Conservation (phyloP, 352 stramenopile genomes). For the Globisporangium yorkense region DNA sequence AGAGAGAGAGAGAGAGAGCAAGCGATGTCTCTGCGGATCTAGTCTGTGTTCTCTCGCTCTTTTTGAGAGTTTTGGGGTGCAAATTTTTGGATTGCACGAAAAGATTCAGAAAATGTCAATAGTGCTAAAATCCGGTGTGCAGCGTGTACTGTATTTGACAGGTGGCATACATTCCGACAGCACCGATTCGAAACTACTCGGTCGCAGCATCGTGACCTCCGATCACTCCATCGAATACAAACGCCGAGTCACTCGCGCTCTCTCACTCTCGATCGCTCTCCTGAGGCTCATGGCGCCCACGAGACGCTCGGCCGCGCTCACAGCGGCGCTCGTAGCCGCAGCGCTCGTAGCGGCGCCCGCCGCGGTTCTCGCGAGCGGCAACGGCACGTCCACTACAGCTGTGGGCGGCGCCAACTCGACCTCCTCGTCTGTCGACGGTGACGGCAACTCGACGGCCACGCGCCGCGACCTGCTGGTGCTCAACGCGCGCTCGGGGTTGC, state of each 20-base stretch:
- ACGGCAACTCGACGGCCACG: slow-evolving; percentile 4
- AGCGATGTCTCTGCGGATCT: too few species aligned
- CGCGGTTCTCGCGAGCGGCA: slow-evolving; percentile 8
- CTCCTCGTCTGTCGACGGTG: not conserved
- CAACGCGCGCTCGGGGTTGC: slow-evolving; percentile 36
- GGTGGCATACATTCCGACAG: not conserved
- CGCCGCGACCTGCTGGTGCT: slow-evolving; percentile 16
- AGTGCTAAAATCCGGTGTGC: not conserved
- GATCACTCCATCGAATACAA: too few species aligned
- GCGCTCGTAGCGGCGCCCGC: slow-evolving; percentile 1
- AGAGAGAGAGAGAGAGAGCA: too few species aligned
- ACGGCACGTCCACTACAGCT: slow-evolving; percentile 2
- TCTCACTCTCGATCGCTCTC: too few species aligned
- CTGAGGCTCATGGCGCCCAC: too few species aligned
- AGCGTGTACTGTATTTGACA: not conserved
- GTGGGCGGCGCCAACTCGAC: slow-evolving; percentile 3
- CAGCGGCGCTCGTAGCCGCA: slow-evolving; percentile 1
- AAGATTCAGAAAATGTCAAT: not conserved
- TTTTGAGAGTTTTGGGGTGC: too few species aligned
- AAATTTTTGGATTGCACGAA: not conserved
- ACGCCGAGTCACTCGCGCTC: too few species aligned
- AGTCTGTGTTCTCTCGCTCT: too few species aligned
- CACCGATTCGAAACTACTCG: not conserved
- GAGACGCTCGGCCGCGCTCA: not conserved
- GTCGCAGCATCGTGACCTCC: too few species aligned